Conservation (phyloP, 2,329 filamentous ascomycete species). For the Sporothrix pallida region DNA sequence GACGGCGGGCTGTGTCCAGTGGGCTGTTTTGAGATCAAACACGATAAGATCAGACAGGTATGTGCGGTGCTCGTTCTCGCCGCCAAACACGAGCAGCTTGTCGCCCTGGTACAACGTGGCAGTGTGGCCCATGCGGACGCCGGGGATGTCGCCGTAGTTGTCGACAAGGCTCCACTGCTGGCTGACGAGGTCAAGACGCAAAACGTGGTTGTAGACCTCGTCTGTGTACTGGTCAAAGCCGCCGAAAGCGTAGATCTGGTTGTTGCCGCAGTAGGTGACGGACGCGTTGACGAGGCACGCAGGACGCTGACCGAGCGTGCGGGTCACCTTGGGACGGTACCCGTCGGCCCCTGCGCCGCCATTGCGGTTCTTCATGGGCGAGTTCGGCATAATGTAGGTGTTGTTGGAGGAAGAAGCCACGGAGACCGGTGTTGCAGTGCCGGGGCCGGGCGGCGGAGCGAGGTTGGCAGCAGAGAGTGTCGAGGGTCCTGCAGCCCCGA, state of each 20-base stretch:
- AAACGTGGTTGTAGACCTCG: constrained; percentile 97
- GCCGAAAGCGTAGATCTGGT: constrained; percentile 97
- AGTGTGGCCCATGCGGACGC: constrained; percentile 96
- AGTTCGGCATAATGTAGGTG: constrained; percentile 91
- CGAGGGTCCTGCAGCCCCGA: not conserved
- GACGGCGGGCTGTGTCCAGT: constrained; percentile 93
- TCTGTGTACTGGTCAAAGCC: constrained; percentile 99
- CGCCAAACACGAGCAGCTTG: constrained; percentile 96
- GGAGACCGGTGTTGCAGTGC: constrained; percentile 51
- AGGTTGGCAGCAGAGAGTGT: not conserved
- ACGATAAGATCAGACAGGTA: constrained; percentile 96
- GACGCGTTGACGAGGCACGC: constrained; percentile 97
- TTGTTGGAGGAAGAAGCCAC: constrained; percentile 68
- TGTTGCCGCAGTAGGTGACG: constrained; percentile 97
- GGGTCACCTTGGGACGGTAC: constrained; percentile 83
- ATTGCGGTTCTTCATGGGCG: constrained; percentile 70
- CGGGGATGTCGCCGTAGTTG: constrained; percentile 97
- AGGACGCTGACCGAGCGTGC: constrained; percentile 78
- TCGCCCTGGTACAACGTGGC: constrained; percentile 91
- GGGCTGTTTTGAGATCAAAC: constrained; percentile 90
- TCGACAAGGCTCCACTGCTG: constrained; percentile 95
- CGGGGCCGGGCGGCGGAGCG: constrained; percentile 2
- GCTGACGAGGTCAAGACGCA: constrained; percentile 83
- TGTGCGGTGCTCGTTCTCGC: constrained; percentile 95
- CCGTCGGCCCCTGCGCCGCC: constrained; percentile 67